Conservation (phyloP, 2,329 filamentous ascomycete species). For the Harringtonia lauricola region DNA sequence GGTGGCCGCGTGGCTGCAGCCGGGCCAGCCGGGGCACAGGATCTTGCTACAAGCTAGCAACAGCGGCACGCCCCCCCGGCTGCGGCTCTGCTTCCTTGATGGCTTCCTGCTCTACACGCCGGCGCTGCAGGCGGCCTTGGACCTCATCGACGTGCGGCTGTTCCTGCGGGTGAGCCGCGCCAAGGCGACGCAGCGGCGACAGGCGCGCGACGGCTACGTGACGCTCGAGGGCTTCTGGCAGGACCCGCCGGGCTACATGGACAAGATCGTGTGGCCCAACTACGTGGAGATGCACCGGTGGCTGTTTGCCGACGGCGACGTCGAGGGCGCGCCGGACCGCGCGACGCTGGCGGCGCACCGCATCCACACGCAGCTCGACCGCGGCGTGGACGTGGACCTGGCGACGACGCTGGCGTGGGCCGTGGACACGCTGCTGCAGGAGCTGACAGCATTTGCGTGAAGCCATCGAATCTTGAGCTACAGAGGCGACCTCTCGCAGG, state of each 20-base stretch:
- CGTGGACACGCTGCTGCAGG: constrained; percentile 46
- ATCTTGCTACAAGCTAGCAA: constrained; percentile 1
- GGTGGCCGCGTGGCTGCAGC: constrained; percentile 34
- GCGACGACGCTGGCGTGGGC: constrained; percentile 55
- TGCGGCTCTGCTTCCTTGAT: constrained; percentile 64
- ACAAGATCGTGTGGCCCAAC: constrained; percentile 91
- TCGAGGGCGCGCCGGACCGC: constrained; percentile 43
- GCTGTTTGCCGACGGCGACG: constrained; percentile 62
- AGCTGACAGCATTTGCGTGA: constrained; percentile 18
- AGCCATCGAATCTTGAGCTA: too few species aligned
- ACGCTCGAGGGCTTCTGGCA: constrained; percentile 87
- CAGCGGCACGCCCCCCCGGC: constrained; percentile 2
- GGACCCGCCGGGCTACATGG: constrained; percentile 89
- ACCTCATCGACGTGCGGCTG: constrained; percentile 61
- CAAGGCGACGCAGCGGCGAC: constrained; percentile 52
- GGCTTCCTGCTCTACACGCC: constrained; percentile 74
- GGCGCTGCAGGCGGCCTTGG: constrained; percentile 40
- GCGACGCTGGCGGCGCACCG: constrained; percentile 26
- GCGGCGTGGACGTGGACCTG: constrained; percentile 44
- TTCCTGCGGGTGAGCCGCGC: constrained; percentile 63
- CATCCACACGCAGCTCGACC: constrained; percentile 37
- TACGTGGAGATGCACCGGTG: constrained; percentile 74
- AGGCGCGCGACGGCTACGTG: constrained; percentile 64
- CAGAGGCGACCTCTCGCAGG: too few species aligned
- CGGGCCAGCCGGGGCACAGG: constrained; percentile 30